Conservation (phyloP, 345 rosid species). For the Ceriops tagal region DNA sequence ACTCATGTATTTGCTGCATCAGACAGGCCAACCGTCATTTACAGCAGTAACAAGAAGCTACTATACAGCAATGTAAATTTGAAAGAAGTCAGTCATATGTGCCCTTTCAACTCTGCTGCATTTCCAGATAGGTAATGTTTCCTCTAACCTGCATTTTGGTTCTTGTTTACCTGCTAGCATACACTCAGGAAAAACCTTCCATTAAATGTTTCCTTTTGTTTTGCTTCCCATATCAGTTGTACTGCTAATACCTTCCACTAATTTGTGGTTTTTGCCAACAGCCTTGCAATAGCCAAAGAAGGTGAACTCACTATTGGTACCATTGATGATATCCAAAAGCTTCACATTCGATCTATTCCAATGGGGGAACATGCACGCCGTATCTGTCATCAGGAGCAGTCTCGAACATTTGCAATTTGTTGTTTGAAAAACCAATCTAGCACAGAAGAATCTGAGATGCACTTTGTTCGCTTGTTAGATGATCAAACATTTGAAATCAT, state of each 20-base stretch:
- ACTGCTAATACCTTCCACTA: neutral
- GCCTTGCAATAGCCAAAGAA: conserved; percentile 92
- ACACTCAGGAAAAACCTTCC: no score
- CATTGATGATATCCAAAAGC: conserved; percentile 96
- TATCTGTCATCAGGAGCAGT: conserved; percentile 92
- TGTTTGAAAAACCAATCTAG: conserved; percentile 63
- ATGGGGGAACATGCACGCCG: conserved; percentile 91
- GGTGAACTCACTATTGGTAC: conserved; percentile 93
- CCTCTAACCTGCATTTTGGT: neutral
- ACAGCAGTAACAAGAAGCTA: conserved; percentile 95
- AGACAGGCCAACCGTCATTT: conserved; percentile 93
- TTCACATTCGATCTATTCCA: conserved; percentile 94
- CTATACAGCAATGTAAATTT: conserved; percentile 93
- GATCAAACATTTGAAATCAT: conserved; percentile 81
- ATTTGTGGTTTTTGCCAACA: conserved; percentile 31
- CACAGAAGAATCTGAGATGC: conserved; percentile 78
- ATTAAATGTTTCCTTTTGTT: neutral
- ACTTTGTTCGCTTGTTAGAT: conserved; percentile 73
- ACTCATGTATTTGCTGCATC: conserved; percentile 95
- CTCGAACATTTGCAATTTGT: conserved; percentile 86
- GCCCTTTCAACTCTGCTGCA: conserved; percentile 94
- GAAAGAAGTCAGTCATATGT: conserved; percentile 95
- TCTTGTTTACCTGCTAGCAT: neutral
- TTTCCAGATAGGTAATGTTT: conserved; percentile 81
- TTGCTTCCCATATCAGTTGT: neutral